Percentiles rank a stretch among this genome's conserved stretches.
Evolutionary conservation across 2,329 filamentous ascomycete genomes (phyloP).

Genomic region (Alternaria longipes): DNA sequence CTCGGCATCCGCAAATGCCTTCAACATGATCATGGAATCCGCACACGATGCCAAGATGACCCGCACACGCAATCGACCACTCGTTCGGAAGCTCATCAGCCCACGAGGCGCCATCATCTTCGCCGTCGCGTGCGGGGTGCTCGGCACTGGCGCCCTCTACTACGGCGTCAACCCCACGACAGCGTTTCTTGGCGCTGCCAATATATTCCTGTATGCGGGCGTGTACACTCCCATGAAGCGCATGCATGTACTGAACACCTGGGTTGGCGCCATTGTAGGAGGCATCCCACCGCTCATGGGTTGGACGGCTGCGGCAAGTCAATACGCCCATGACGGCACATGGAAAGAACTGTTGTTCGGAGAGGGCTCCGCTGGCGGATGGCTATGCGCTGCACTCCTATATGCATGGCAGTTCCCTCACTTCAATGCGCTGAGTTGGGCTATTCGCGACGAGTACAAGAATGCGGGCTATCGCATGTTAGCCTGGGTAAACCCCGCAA

Average conservation of each 20-base stretch:
- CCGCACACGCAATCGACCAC: slow-evolving; percentile 87
- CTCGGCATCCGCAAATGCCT: slow-evolving; percentile 88
- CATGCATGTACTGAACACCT: slow-evolving; percentile 87
- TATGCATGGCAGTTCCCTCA: slow-evolving; percentile 99
- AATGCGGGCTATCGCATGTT: slow-evolving; percentile 75
- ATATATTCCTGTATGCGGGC: slow-evolving; percentile 89
- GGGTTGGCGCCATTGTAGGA: slow-evolving; percentile 91
- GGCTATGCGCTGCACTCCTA: slow-evolving; percentile 83
- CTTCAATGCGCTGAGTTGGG: slow-evolving; percentile 93
- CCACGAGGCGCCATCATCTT: slow-evolving; percentile 77
- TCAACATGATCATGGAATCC: slow-evolving; percentile 98
- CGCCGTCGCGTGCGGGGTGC: slow-evolving; percentile 74
- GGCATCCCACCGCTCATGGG: slow-evolving; percentile 97
- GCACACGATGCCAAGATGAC: slow-evolving; percentile 91
- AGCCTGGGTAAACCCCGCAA: slow-evolving; percentile 83
- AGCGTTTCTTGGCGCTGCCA: slow-evolving; percentile 81
- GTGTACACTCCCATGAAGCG: slow-evolving; percentile 94
- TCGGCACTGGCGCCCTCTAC: slow-evolving; percentile 78
- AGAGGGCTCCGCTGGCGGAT: slow-evolving; percentile 76
- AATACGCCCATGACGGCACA: slow-evolving; percentile 71
- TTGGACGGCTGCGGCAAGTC: slow-evolving; percentile 93
- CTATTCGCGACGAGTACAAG: slow-evolving; percentile 89
- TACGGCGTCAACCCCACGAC: slow-evolving; percentile 95
- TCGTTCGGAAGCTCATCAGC: slow-evolving; percentile 83
- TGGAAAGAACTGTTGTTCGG: slow-evolving; percentile 83